Base-by-base conservation (phyloP, 2,329 filamentous ascomycete genomes). In the Gaeumannomyces sp. region DNA sequence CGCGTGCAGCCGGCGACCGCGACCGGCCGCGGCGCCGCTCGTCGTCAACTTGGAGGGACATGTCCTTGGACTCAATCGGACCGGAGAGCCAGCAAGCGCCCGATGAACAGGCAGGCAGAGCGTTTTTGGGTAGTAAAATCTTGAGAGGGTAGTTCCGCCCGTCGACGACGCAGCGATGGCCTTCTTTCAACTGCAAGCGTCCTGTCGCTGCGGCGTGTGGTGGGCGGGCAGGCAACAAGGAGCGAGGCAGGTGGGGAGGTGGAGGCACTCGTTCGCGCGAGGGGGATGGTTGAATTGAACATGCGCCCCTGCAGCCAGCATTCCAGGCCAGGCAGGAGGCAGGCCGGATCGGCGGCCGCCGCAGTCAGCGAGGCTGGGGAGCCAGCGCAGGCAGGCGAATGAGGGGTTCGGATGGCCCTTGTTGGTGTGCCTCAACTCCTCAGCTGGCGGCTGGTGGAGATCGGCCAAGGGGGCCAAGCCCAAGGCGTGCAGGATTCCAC, bases 1-100 rank as follows among this genome's bases (percentile, higher is more conserved):
- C 71, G 65, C 71, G 67, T 29, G 72, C 70, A 25, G 71, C 69
- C 60, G 75, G 77, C 0, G 83, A 85, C 63, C 78, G 77, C 63
- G 82, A 81, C 64, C 81, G 81, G 61, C 76, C 79, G 64, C 79
- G 78, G 60, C 77, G 77, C 61, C 75, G 73, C 65, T 72, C 72
- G 65, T 80, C 78, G 66, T 81, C 80, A 64, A 83, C 79, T 64
- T 78, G 76, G 59, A 85, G 76, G 69, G 84, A 85, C 83, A 85
- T 86, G 70, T 66, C 70, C 33, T 45, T 22, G n/a, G 45, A 53
- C 38, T 45, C 19, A 45, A 45, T 53, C 11, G 45, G 22, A 53
- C 19, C 19, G 45, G 45, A 22, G n/a, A 11, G n/a, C 6, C 7
- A 53, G 22, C 1, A 25, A 25, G 45, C n/a, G 22, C 22, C 22